Evolutionary conservation across 257 asterid genomes (phyloP), one percentile per base, ranked within the genome.

Genomic region (Capsicum pubescens): DNA sequence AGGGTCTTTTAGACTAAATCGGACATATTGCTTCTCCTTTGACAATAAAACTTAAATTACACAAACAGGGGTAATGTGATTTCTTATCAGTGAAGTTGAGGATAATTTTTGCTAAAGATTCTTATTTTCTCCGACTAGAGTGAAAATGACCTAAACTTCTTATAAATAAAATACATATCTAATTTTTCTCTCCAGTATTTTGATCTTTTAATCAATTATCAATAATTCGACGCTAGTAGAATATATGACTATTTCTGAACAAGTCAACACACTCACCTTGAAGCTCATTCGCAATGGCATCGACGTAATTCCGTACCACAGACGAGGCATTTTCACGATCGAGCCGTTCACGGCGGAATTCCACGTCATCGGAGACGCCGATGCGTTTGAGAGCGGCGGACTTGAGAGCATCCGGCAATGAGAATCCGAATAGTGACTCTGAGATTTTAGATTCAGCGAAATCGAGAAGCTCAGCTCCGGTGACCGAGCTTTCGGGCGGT

Each of bases 391-490:
- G 87, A 81, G 86, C 92, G 42, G 91, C 67, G 35, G 82, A 87
- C 85, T 87, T 90, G 84, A 89, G 86, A 59, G 82, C 26, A 78
- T 89, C 90, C 76, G 92, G 90, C 67, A 90, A 83, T 69, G 85
- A 85, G 55, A 88, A 82, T 82, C 92, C 93, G 82, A 79, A 83
- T 35, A 91, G 90, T 19, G 88, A 84, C 48, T 64, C 83, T 17
- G 90, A 89, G 72, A 86, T 84, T 83, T 83, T 88, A 12, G 92
- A 87, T 74, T 91, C 91, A 50, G 92, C 94, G 64, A 90, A 79
- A 35, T 90, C 87, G 71, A 91, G 85, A 12, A 89, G 76, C 79
- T 83, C 86, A 11, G 86, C 89, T 74, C 91, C 91, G 66, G 94
- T 79, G 81, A 90, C 48, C 86, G 57, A 61, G 15, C 82, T 58